Evolutionary conservation across 106 monocot genomes (phyloP).

Genomic region (Acanthochlamys bracteata): DNA sequence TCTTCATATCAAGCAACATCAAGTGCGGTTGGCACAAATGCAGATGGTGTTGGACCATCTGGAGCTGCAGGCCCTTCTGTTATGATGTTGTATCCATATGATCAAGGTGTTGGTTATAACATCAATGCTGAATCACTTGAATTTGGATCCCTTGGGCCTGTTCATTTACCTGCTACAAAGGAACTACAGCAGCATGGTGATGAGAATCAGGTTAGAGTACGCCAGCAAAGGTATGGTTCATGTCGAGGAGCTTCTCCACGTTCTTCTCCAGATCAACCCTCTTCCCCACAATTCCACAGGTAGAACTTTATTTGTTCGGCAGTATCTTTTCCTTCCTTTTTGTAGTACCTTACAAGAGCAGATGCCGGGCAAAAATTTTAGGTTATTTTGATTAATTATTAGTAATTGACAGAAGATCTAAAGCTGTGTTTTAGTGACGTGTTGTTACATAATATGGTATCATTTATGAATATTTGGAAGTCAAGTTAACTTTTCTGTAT

Average conservation of each 20-base stretch:
- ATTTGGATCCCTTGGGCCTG: conserved; percentile 56
- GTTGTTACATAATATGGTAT: no score
- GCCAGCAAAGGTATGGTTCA: conserved; percentile 26
- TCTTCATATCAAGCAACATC: conserved; percentile 13
- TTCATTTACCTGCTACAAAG: conserved; percentile 14
- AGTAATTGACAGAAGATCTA: no score
- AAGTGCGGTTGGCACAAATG: conserved; percentile 22
- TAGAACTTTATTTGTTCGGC: not conserved
- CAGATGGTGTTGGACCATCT: conserved; percentile 23
- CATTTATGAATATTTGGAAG: no score
- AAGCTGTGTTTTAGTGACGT: no score
- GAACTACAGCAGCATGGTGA: conserved; percentile 20
- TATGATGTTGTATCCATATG: conserved; percentile 51
- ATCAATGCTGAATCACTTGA: conserved; percentile 43
- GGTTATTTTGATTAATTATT: no score
- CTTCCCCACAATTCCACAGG: conserved; percentile 1
- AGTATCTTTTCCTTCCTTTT: not conserved
- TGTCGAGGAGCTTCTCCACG: not conserved
- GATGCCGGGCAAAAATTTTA: no score
- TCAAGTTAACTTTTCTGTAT: no score
- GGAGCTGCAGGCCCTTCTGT: conserved; percentile 21
- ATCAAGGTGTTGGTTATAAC: conserved; percentile 27
- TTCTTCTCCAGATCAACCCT: not conserved
- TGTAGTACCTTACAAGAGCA: not conserved
- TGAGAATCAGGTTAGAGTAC: conserved; percentile 14